These are phyloP conservation scores for Diversispora epigaea DNA, from an alignment of 192 early-diverging fungal genomes.

Conservation along the genomic window DNA sequence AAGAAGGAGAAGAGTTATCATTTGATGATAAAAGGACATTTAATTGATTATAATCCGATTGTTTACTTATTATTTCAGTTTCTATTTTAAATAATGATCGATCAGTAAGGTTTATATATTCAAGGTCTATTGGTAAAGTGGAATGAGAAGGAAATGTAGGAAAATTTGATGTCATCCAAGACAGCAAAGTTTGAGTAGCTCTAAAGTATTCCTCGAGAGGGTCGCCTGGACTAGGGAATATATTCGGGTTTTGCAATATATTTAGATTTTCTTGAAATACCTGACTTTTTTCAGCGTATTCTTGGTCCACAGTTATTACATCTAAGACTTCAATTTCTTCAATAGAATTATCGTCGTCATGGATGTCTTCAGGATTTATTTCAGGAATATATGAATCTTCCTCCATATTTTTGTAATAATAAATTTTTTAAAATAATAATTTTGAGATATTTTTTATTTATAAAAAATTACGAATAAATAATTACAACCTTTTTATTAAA, in stretches of 20 bases:
- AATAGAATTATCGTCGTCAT: neutral
- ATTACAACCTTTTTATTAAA: too few relatives aligned
- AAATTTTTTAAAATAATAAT: neutral
- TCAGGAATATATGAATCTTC: neutral
- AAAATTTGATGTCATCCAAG: constrained; percentile 16
- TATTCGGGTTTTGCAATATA: neutral
- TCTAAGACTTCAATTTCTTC: neutral
- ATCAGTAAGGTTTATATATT: constrained; percentile 8
- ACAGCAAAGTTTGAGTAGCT: constrained; percentile 8
- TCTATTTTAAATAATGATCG: neutral
- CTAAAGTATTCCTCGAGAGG: constrained; percentile 34
- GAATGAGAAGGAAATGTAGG: neutral
- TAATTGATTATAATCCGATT: constrained; percentile 1
- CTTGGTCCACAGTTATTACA: constrained; percentile 24
- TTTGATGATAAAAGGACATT: neutral
- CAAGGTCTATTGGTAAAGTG: neutral
- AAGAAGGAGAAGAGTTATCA: neutral
- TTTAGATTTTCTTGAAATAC: constrained; percentile 18
- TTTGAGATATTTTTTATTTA: neutral
- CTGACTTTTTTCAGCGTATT: constrained; percentile 4
- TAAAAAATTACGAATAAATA: neutral
- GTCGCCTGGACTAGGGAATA: neutral
- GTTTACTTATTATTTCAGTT: constrained; percentile 28
- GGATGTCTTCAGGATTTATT: neutral
- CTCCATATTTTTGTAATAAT: neutral